These are phyloP conservation scores for Boletus subparvulus DNA, from an alignment of 768 basidiomycete genomes.

Conservation along the genomic window DNA sequence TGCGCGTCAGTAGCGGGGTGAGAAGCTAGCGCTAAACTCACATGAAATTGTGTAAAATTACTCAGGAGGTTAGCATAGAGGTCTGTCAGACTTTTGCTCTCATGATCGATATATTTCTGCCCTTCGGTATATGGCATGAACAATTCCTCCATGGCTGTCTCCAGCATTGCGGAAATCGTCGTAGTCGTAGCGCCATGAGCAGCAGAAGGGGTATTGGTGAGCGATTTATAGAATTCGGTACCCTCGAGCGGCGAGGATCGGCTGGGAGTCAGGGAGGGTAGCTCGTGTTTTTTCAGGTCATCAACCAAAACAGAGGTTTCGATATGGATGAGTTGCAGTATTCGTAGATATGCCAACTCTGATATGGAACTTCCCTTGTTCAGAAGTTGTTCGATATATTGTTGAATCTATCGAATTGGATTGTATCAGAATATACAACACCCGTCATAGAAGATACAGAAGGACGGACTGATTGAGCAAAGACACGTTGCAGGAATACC, in stretches of 20 bases:
- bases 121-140: slow-evolving; percentile 95
- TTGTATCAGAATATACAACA: slow-evolving; percentile 4
- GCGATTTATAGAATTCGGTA: slow-evolving; percentile 57
- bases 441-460: neutral
- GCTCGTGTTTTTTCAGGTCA: slow-evolving; percentile 88
- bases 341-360: slow-evolving; percentile 86
- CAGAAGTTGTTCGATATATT: slow-evolving; percentile 89
- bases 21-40: slow-evolving; percentile 32
- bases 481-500: slow-evolving; percentile 94
- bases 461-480: slow-evolving; percentile 86
- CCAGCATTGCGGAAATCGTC: slow-evolving; percentile 80
- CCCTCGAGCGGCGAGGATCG: slow-evolving; percentile 62
- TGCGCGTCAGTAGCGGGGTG: slow-evolving; percentile 4
- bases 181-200: slow-evolving; percentile 43
- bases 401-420: slow-evolving; percentile 71
- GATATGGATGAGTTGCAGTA: slow-evolving; percentile 83
- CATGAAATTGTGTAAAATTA: slow-evolving; percentile 87
- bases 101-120: slow-evolving; percentile 86
- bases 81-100: slow-evolving; percentile 78
- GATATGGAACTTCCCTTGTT: slow-evolving; percentile 73
- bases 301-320: slow-evolving; percentile 80
- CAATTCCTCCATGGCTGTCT: slow-evolving; percentile 92
- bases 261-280: slow-evolving; percentile 59
- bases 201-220: slow-evolving; percentile 43
- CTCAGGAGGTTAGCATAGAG: slow-evolving; percentile 73